Conservation (phyloP, 108 stramenopile species). For the Schizochytrium sp. region DNA sequence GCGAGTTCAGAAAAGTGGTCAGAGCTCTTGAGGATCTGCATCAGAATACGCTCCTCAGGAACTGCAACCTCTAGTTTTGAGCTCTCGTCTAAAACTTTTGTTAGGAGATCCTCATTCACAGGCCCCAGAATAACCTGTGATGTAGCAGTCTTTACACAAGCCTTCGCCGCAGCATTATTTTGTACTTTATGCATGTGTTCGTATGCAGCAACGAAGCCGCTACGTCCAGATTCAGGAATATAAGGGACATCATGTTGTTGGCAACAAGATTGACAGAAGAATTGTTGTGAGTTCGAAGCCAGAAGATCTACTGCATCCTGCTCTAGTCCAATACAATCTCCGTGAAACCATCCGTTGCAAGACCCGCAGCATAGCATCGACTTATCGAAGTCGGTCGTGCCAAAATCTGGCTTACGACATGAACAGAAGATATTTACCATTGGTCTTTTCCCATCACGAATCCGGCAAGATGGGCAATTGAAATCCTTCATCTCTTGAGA, state of each 20-base stretch:
- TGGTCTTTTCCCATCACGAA: not conserved
- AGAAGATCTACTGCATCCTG: constrained; percentile 22
- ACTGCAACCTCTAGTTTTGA: not conserved
- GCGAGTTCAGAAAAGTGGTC: not conserved
- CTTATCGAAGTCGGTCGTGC: constrained; percentile 40
- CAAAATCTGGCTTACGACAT: constrained; percentile 50
- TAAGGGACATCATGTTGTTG: constrained; percentile 30
- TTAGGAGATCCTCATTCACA: not conserved
- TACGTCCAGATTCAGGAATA: not conserved
- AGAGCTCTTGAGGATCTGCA: not conserved
- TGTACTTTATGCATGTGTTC: constrained; percentile 6
- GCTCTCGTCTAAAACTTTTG: not conserved
- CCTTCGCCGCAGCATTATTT: not conserved
- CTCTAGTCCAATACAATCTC: constrained; percentile 8
- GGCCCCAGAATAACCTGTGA: not conserved
- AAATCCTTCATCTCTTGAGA: constrained; percentile 9
- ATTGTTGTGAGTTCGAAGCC: not conserved
- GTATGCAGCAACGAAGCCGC: constrained; percentile 36
- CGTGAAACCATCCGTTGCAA: constrained; percentile 49
- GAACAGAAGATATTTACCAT: constrained; percentile 46
- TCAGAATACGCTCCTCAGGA: constrained; percentile 31
- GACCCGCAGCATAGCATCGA: constrained; percentile 21
- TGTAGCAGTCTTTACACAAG: not conserved
- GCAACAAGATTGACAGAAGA: constrained; percentile 28
- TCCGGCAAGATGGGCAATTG: not conserved